Evolutionary conservation across 805 yeast species (phyloP).

Genomic region (Scheffersomyces lignosus): DNA sequence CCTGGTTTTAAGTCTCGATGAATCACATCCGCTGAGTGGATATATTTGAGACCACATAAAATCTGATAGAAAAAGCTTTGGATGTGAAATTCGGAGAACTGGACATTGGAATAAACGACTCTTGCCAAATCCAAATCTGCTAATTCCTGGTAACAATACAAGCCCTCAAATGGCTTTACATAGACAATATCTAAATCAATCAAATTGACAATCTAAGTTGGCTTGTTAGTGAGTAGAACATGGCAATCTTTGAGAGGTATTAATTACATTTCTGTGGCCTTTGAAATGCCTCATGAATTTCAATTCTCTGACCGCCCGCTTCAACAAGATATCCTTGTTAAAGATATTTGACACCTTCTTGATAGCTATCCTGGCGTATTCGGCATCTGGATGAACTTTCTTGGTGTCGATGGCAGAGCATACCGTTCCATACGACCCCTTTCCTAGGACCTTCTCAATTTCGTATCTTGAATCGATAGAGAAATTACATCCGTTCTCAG

Average conservation of each 20-base stretch:
- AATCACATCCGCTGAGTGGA: slow-evolving; percentile 89
- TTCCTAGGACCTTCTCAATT: slow-evolving; percentile 62
- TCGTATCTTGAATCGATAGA: slow-evolving; percentile 62
- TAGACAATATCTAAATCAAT: slow-evolving; percentile 73
- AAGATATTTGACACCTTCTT: slow-evolving; percentile 78
- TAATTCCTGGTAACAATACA: slow-evolving; percentile 85
- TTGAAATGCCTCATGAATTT: slow-evolving; percentile 77
- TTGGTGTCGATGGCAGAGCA: slow-evolving; percentile 67
- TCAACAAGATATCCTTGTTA: slow-evolving; percentile 61
- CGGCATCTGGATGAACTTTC: slow-evolving; percentile 12
- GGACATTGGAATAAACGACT: slow-evolving; percentile 76
- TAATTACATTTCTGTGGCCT: slow-evolving; percentile 73
- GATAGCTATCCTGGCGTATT: slow-evolving; percentile 57
- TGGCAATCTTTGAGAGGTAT: background rate
- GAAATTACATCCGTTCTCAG: slow-evolving; percentile 53
- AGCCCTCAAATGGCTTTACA: slow-evolving; percentile 72
- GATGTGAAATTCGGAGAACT: slow-evolving; percentile 82
- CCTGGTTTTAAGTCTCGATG: slow-evolving; percentile 95
- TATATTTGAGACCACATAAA: slow-evolving; percentile 81
- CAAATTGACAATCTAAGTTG: slow-evolving; percentile 64
- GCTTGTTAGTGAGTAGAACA: slow-evolving; percentile 13
- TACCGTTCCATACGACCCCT: slow-evolving; percentile 86
- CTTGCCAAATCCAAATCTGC: slow-evolving; percentile 78
- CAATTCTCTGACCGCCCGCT: slow-evolving; percentile 82
- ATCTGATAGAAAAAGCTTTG: slow-evolving; percentile 77